Base-by-base conservation (phyloP, 306 rosid species). In the Cajanus cajan region DNA sequence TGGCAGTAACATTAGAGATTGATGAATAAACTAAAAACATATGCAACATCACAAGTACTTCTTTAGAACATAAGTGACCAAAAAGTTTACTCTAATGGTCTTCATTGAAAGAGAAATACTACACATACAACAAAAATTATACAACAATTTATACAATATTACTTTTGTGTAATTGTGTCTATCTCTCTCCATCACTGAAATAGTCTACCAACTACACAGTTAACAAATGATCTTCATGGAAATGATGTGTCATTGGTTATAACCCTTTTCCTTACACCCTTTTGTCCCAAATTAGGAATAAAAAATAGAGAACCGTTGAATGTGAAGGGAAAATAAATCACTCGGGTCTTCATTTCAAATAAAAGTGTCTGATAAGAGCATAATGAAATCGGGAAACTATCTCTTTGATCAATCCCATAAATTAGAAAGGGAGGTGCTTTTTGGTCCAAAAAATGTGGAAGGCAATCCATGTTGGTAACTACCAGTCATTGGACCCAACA, bases 1-100 rank as follows among this genome's bases (percentile, higher is more conserved):
- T 6, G 4, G 41, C 71, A 12, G 52, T 16, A 65, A 76, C 19
- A 73, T 7, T 76, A 36, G 31, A 74, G 22, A 63, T 10, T 8
- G 19, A 21, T 22, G 45, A 55, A 40, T 36, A 39, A 62, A 31
- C 40, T 62, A 51, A 19, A 59, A 78, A 19, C 40, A 43, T 15
- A 19, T 47, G 70, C 71, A 40, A 83, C 69, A 74, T 13, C 61
- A 61, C 40, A 43, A 61, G 19, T 31, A 67, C 44, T 21, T 18
- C 4, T 36, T 47, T 28, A 51, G 45, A 36, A 71, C 41, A 59
- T 50, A 7, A 54, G 52, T 18, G 45, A 55, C 34, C n/a, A 34
- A 13, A 31, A 22, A 21, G 31, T 65, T 47, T 8, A 71, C 21
- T 73, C 47, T n/a, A 8, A 41, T 40, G 14, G 33, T 37, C 45